Evolutionary conservation across 2,329 filamentous ascomycete species (phyloP).

Genomic region (Chrysoporthe cubensis): DNA sequence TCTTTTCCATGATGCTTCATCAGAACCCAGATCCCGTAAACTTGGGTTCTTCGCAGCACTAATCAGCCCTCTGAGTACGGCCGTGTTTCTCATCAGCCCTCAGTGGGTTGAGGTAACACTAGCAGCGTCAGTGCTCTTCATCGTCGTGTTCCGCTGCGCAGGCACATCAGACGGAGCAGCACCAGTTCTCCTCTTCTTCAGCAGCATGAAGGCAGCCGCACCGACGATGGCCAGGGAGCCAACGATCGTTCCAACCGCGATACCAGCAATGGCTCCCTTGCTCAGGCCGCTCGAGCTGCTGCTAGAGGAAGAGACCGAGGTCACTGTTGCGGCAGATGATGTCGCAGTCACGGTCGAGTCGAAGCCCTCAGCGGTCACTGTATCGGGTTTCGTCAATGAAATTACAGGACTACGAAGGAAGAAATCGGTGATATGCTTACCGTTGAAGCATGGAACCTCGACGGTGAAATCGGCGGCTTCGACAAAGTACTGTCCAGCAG

Average conservation of each 20-base stretch:
- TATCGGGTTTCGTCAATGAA: background rate
- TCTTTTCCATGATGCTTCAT: background rate
- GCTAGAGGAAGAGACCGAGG: conserved; percentile 14
- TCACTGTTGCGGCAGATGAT: conserved; percentile 29
- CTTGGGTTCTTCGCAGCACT: background rate
- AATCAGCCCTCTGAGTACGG: background rate
- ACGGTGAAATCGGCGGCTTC: conserved; percentile 36
- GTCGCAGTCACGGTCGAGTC: conserved; percentile 32
- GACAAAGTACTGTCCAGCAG: conserved; percentile 38
- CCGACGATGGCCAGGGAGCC: conserved; percentile 38
- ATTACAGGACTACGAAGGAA: background rate
- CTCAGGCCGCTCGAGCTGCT: conserved; percentile 35
- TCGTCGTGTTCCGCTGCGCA: background rate
- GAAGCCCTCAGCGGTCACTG: conserved; percentile 37
- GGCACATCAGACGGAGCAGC: background rate
- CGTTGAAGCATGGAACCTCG: conserved; percentile 43
- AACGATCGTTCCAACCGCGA: conserved; percentile 41
- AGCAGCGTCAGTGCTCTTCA: conserved; percentile 11
- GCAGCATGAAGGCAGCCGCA: conserved; percentile 36
- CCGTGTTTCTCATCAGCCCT: background rate
- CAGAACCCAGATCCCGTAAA: background rate
- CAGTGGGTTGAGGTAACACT: conserved; percentile 14
- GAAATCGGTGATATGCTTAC: background rate
- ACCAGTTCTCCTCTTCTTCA: conserved; percentile 27
- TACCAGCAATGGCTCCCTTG: conserved; percentile 42